These are phyloP conservation scores for Pseudogymnoascus sp. DNA, from an alignment of 2,329 filamentous ascomycete genomes.

Conservation along the genomic window DNA sequence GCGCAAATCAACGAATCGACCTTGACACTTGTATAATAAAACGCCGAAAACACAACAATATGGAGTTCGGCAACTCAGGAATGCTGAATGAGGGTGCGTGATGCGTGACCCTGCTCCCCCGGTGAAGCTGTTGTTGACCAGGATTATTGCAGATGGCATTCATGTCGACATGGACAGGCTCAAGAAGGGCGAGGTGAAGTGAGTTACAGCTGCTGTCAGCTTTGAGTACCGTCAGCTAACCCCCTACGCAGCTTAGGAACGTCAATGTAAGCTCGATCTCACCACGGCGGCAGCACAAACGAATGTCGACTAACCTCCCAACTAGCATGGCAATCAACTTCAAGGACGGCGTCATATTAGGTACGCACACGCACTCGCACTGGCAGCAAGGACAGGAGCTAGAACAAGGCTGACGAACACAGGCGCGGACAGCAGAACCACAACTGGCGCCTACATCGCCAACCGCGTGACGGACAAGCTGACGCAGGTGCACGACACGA, in stretches of 20 bases:
- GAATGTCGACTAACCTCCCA: constrained; percentile 22
- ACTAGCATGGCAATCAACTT: constrained; percentile 96
- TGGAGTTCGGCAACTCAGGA: constrained; percentile 58
- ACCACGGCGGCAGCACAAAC: constrained; percentile 14
- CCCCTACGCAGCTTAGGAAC: constrained; percentile 68
- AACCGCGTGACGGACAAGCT: constrained; percentile 99
- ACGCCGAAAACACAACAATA: constrained; percentile 26
- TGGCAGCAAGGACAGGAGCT: neutral
- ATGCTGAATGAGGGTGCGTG: constrained; percentile 53
- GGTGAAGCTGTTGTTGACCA: constrained; percentile 22
- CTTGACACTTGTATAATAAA: neutral
- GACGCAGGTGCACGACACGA: constrained; percentile 95
- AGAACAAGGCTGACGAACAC: constrained; percentile 3
- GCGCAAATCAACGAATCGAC: neutral
- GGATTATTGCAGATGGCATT: constrained; percentile 71
- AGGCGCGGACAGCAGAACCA: constrained; percentile 94
- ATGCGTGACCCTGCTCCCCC: constrained; percentile 15
- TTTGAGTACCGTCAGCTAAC: constrained; percentile 26
- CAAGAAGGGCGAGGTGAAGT: constrained; percentile 99
- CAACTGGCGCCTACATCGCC: constrained; percentile 95
- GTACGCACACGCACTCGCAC: constrained; percentile 34
- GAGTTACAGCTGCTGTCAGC: constrained; percentile 34
- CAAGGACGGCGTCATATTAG: constrained; percentile 93
- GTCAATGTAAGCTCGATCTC: constrained; percentile 64
- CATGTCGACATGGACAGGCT: constrained; percentile 98